A percentile compares a stretch with the other conserved stretches of the same genome.
Evolutionary conservation across 2,329 filamentous ascomycete genomes (phyloP).

Genomic region (Aspergillus ibericus): DNA sequence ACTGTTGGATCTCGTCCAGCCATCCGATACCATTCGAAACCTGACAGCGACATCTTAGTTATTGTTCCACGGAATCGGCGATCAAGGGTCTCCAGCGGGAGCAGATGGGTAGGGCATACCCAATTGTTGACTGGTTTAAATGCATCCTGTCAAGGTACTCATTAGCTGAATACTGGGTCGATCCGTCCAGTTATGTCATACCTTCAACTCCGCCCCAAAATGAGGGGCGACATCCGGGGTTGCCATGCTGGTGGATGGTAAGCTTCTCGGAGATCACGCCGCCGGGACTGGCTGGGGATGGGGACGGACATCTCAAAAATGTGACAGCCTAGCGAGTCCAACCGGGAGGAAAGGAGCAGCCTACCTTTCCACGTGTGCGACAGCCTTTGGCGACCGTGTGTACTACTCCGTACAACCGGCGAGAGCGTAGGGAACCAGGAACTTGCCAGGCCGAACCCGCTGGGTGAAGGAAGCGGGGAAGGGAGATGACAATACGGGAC

Average conservation of each 20-base stretch:
- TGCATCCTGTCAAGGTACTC: conserved; percentile 67
- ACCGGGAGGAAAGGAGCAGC: background rate
- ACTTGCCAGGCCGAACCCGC: background rate
- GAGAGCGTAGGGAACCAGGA: background rate
- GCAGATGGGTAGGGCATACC: conserved; percentile 51
- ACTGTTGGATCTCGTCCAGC: conserved; percentile 95
- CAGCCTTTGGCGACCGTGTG: background rate
- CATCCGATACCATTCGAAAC: conserved; percentile 84
- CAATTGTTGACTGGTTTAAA: conserved; percentile 94
- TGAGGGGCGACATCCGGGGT: conserved; percentile 79
- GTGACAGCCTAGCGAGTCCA: background rate
- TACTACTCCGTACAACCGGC: conserved; percentile 1
- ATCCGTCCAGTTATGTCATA: conserved; percentile 37
- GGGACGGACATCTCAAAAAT: conserved; percentile 1
- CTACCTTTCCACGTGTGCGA: conserved; percentile 8
- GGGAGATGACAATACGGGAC: conserved; percentile 33
- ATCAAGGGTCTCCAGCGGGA: conserved; percentile 5
- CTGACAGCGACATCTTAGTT: conserved; percentile 38
- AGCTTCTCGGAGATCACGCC: conserved; percentile 17
- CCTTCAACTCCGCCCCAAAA: conserved; percentile 94
- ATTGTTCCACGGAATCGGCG: conserved; percentile 2
- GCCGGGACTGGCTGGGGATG: conserved; percentile 23
- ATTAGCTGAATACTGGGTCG: conserved; percentile 21
- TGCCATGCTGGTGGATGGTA: conserved; percentile 59
- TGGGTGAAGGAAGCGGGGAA: conserved; percentile 27